Base-by-base conservation (phyloP, 805 yeast genomes). In the Barnettozyma wickerhamii region DNA sequence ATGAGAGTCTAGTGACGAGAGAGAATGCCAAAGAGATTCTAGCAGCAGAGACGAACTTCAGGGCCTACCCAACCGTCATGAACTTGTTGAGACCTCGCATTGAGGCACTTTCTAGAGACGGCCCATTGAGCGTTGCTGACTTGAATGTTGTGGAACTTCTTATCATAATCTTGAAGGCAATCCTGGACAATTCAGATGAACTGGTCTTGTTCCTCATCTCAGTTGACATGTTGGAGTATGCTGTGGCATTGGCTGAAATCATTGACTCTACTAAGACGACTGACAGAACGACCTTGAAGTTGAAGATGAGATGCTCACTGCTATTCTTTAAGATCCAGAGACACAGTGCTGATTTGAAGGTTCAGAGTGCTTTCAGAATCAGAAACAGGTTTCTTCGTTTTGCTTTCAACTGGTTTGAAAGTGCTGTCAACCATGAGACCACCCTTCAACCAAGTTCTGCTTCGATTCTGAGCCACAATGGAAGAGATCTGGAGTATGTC, bases 11-110 rank as follows among this genome's bases (percentile, higher is more conserved):
- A 42, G 71, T 76, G 5, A 69, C 80, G 0, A 69, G 95, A 46
- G 93, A 86, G 33, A 76, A 79, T 31, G 74, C 86, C 3, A 77
- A 81, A 45, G 95, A 86, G 48, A 78, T 86, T 2, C 59, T 88
- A 33, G 77, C 84, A 12, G 63, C 72, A 23, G 90, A 83, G 42
- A 60, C 81, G 34, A 81, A 84, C 62, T 77, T 88, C 10, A 65
- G 68, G 19, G 71, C 79, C 12, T 72, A 73, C 54, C 71, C 68
- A 39, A 52, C 69, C 45, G 64, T 81, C 17, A 67, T 79, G 36
- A 58, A 63, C 6, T 71, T 71, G 41, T 53, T 82, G 30, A 65
- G 59, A 36, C 53, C 56, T 3, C 57, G 65, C 18, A 65, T 74
- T 4, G 60, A 58, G 3, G 58, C 56, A 13, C 62, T 68, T 30